Base-by-base conservation (phyloP, 164 flowering plant species). In the Macadamia tetraphylla region DNA sequence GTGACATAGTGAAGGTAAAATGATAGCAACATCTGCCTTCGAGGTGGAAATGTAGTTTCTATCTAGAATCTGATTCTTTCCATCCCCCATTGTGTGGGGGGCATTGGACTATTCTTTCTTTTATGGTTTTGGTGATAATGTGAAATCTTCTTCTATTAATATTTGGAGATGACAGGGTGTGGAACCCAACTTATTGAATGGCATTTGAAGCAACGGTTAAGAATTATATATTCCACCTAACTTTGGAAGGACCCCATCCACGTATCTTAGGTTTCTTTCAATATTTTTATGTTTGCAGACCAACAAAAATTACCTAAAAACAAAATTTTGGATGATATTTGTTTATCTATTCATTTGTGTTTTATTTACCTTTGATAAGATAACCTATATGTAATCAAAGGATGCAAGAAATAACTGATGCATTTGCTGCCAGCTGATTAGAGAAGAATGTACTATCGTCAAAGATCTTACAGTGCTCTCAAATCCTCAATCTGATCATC, bases 1-100 rank as follows among this genome's bases (percentile, higher is more conserved):
- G 99, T 48, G 83, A 87, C 63, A 89, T 90, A 66, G 91, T 95
- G 29, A 92, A 94, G 97, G 99, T 92, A n/a, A 80, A 64, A 30
- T 8, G 51, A 9, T 46, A 8, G 51, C 7, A 8, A 46, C 11
- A 46, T 46, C n/a, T 46, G 11, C 12, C 12, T 46, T 2, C 3
- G 12, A 46, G 9, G 11, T 11, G 9, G 3, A 11, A 11, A 11
- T 4, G 46, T 4, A 43, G 9, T 11, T 46, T 46, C 51, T 46
- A 9, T 46, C 51, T 46, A 9, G 1, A 7, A 46, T 46, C 12
- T 9, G 1, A 4, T 46, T 1, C 12, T 46, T 46, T 3, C 12
- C 51, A 2, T 46, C 51, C 7, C 9, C 51, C 12, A n/a, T 46
- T 2, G 51, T 46, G 51, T 46, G n/a, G 51, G 9, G 51, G 9